Conservation (phyloP, 2,329 filamentous ascomycete genomes). For the Kalaharituber pfeilii region DNA sequence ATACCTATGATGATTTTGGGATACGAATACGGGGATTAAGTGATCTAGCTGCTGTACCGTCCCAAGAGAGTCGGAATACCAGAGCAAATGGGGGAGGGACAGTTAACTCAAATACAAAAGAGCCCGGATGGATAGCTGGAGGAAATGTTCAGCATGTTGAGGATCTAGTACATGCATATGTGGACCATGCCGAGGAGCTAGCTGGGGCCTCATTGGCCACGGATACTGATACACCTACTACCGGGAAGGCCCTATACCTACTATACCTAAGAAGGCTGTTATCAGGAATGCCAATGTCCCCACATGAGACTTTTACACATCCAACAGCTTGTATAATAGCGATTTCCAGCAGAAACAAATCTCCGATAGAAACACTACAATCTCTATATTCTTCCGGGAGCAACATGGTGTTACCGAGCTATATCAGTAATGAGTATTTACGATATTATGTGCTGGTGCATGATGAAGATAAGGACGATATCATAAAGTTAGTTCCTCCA, state of each 20-base stretch:
- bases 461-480: slow-evolving; percentile 89
- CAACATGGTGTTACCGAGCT: slow-evolving; percentile 62
- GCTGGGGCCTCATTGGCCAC: not conserved
- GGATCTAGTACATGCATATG: slow-evolving; percentile 58
- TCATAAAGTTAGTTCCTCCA: slow-evolving; percentile 39
- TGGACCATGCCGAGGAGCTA: slow-evolving; percentile 52
- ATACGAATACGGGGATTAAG: slow-evolving; percentile 66
- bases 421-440: slow-evolving; percentile 82
- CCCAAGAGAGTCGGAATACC: not conserved
- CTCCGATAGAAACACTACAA: slow-evolving; percentile 73
- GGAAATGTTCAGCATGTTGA: slow-evolving; percentile 54
- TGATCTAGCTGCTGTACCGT: slow-evolving; percentile 24
- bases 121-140: slow-evolving; percentile 22
- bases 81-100: not conserved
- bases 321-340: slow-evolving; percentile 89
- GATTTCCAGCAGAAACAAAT: slow-evolving; percentile 71
- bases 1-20: slow-evolving; percentile 74
- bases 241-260: slow-evolving; percentile 50
- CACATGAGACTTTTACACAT: slow-evolving; percentile 87
- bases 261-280: slow-evolving; percentile 70
- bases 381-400: slow-evolving; percentile 58
- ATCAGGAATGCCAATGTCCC: slow-evolving; percentile 57
- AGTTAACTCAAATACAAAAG: not conserved
- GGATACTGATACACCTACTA: not conserved
- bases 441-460: slow-evolving; percentile 94